Conservation (phyloP, 441 rosid species). For the Croton laevigatus region DNA sequence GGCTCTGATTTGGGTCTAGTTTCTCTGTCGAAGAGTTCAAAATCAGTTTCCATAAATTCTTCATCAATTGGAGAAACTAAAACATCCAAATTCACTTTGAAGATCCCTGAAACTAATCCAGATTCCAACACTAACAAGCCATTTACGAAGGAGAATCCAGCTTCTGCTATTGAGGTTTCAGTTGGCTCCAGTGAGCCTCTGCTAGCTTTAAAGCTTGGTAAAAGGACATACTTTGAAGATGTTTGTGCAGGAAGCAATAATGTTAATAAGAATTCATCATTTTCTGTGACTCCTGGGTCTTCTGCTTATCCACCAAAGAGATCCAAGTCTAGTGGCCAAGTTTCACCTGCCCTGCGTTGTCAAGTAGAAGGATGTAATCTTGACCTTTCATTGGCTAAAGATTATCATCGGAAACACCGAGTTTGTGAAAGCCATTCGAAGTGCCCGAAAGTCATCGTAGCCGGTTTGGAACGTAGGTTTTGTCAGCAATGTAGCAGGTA, state of each 20-base stretch:
- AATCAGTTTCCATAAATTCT: conserved; percentile 69
- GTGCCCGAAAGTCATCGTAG: conserved; percentile 68
- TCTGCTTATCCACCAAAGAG: conserved; percentile 52
- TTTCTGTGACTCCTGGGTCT: conserved; percentile 31
- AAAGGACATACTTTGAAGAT: conserved; percentile 56
- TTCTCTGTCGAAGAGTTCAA: conserved; percentile 65
- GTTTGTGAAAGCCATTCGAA: conserved; percentile 83
- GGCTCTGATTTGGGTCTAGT: conserved; percentile 61
- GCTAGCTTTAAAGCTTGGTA: conserved; percentile 79
- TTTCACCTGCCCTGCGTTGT: conserved; percentile 41
- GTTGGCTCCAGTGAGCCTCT: conserved; percentile 54
- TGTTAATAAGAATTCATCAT: conserved; percentile 34
- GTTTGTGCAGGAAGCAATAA: conserved; percentile 38
- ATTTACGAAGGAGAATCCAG: conserved; percentile 26
- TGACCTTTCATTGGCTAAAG: conserved; percentile 78
- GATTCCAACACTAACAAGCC: conserved; percentile 38
- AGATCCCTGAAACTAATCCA: conserved; percentile 41
- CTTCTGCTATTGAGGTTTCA: conserved; percentile 42
- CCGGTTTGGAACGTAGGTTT: conserved; percentile 78
- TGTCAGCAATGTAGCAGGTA: conserved; percentile 99
- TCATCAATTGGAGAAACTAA: conserved; percentile 55
- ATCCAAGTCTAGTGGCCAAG: conserved; percentile 51
- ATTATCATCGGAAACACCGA: conserved; percentile 77
- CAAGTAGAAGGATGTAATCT: conserved; percentile 86
- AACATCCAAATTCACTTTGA: conserved; percentile 35